Evolutionary conservation across 345 rosid species (phyloP), one percentile per base, ranked within the genome.

Genomic region (Sonneratia caseolaris): DNA sequence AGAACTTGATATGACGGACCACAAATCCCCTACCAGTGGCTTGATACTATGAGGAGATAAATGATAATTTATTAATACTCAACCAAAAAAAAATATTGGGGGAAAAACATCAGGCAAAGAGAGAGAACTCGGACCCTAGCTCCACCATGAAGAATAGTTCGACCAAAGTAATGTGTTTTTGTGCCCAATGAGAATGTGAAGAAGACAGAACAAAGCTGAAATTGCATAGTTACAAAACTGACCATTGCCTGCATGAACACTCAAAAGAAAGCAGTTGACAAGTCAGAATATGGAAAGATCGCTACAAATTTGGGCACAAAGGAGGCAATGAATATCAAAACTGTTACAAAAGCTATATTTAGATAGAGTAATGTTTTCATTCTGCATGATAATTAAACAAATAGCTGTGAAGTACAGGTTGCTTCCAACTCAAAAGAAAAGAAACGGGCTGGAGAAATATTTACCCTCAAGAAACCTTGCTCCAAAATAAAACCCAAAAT

Each of bases 1-100:
- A 82, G 75, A 92, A 95, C 73, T 82, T 90, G 68, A 92, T 92
- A 78, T 94, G 99, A 68, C 87, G 89, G 68, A 94, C 97, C 74
- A 92, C 99, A 81, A 94, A 94, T 19, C 99, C 99, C 74, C 97
- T 86, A 65, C 99, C 99, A 9, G 99, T 94, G 66, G 99, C 93
- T 88, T 87, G 96, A 72, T 94, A 91, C 97, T 94, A 87, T 77
- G 37, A 77, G 74, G 51, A 76, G 70, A 38, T 78, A 59, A 75
- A 47, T 12, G 38, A 27, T 73, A 5, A 69, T 61, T 64, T 64
- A 19, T 32, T 57, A 66, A 49, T 75, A 57, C 69, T 73, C 37
- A 67, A 78, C 72, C 10, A 42, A 42, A 42, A 42, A 42, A 68
- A 72, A 51, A 5, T 45, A 47, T 11, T 36, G 48, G 27, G 71